Base-by-base conservation (phyloP, 2,329 filamentous ascomycete species). In the Fusarium sublunatum region DNA sequence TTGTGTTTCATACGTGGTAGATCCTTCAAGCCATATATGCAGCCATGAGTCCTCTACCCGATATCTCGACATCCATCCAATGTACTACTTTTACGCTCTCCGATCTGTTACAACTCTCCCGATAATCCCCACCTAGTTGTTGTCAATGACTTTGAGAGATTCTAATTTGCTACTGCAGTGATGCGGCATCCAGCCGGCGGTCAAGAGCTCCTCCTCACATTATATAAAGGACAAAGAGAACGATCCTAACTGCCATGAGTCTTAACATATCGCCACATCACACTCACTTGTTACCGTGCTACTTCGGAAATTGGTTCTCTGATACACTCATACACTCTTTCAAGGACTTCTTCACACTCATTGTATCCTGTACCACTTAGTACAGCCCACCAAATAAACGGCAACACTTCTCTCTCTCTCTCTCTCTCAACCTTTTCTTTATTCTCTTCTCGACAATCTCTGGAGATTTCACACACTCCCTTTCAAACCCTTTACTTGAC, bases 331-430 rank as follows among this genome's bases (percentile, higher is more conserved):
- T 58, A 55, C 51, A 48, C 46, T 47, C 50, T 13, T 40, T 58
- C 40, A 53, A 49, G 45, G 25, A 35, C 39, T 36, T 66, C 54
- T 64, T 61, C 44, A 61, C 65, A 24, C 40, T 57, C 51, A 25
- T 43, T 64, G 49, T 59, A 32, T 54, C 41, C 52, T 58, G 63
- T 69, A 41, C 51, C 51, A 65, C 59, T 61, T 36, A 45, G 54
- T 59, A 54, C 50, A 43, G 54, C 43, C 39, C 44, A 40, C 38
- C 39, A 57, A 47, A 50, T 43, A 24, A 43, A 67, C 53, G 35
- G 52, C 53, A 58, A 40, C 41, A 22, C 50, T 52, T 59, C 38
- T 34, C 48, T 43, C 40, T 47, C 47, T 39, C 19, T 32, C 32
- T 25, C 46, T 44, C 38, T 35, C 41, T n/a, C 19, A 13, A n/a